Evolutionary conservation across 441 rosid species (phyloP), one percentile per base, ranked within the genome.

Genomic region (Mallotus japonicus): DNA sequence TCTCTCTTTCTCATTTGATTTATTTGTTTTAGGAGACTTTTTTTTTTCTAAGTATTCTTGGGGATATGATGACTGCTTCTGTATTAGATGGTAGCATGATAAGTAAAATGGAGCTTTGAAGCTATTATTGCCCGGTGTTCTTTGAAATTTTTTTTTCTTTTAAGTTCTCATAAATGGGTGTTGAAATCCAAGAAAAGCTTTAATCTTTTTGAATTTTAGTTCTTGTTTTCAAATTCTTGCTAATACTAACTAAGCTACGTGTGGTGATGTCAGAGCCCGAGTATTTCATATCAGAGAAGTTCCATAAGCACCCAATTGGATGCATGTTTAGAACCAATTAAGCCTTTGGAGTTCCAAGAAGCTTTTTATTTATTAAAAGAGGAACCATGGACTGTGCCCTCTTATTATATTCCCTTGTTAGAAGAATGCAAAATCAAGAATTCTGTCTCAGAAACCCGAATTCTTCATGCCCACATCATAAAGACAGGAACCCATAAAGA

Each of bases 381-480:
- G 16, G 69, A 79, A 22, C 53, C 53, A 22, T 69, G 55, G 69
- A 22, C 77, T 51, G 79, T 81, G 44, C 34, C 84, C 44, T 65
- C 72, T 62, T 71, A 57, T 73, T 88, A 84, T 79, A 65, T 82
- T 58, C 84, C 90, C 50, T 76, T 87, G 22, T 67, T 85, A 72
- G 76, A 81, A 73, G 79, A 84, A 81, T 88, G 89, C 84, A 75
- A 82, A 57, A 55, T 71, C 75, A 79, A 53, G 69, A 77, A 76
- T 57, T 82, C 87, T 6, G 62, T 80, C 40, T 74, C 78, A 14
- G 75, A 75, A 51, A 76, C 81, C 8, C 77, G 72, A 72, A 55
- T 64, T 63, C 16, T 87, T 76, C 90, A 84, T 65, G 86, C 86
- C 53, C 90, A 81, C 71, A 78, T 89, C 64, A 58, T 83, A 44